Evolutionary conservation across 768 basidiomycete species (phyloP).

Genomic region (Pleurotus ostreatus): DNA sequence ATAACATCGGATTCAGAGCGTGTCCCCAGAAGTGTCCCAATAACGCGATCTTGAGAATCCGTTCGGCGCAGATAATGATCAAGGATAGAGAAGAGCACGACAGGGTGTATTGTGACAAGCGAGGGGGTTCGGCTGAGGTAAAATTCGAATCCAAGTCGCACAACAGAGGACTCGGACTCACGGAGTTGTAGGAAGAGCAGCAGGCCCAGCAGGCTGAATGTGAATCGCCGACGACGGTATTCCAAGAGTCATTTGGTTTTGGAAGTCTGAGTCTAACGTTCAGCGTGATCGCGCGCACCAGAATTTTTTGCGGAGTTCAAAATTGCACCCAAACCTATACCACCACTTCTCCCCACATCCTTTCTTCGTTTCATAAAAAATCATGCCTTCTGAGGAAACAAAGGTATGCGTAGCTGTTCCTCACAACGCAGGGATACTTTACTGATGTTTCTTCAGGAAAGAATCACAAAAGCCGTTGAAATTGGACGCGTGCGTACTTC

Average conservation of each 20-base stretch:
- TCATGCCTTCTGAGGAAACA: constrained; percentile 89
- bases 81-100: constrained; percentile 90
- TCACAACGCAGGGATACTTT: background rate
- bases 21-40: constrained; percentile 90
- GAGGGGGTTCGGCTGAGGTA: constrained; percentile 60
- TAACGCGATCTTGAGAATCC: constrained; percentile 80
- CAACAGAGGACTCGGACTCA: constrained; percentile 20
- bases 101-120: constrained; percentile 82
- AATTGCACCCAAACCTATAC: constrained; percentile 17
- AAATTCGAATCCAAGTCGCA: constrained; percentile 8
- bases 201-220: constrained; percentile 32
- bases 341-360: constrained; percentile 14
- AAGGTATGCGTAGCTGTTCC: constrained; percentile 47
- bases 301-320: constrained; percentile 33
- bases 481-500: constrained; percentile 64
- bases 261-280: background rate
- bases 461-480: constrained; percentile 78
- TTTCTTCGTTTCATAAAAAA: constrained; percentile 6
- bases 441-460: constrained; percentile 48
- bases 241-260: constrained; percentile 43
- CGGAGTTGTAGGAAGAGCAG: constrained; percentile 31
- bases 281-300: background rate
- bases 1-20: constrained; percentile 59
- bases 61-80: constrained; percentile 93
- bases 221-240: constrained; percentile 48